phyloP scores from a whole-genome alignment of 495 filamentous ascomycete species.

The Pseudomonodictys pantanalensis region DNA sequence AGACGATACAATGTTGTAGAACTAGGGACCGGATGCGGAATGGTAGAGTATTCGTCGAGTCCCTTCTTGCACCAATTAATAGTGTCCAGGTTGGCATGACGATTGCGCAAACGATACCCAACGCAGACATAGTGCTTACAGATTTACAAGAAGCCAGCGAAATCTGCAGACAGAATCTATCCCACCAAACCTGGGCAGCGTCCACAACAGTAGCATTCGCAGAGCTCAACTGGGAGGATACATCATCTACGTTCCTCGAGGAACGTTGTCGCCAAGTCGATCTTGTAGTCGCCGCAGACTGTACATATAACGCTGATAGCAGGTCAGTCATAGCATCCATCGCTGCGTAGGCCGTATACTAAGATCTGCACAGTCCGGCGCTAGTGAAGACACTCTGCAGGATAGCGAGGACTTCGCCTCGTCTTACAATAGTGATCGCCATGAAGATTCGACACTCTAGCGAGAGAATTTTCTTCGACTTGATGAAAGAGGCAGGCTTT shows the following conservation, averaged over 20 bases:
- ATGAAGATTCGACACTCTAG: slow-evolving; percentile 83
- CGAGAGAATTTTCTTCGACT: slow-evolving; percentile 73
- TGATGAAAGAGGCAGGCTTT: slow-evolving; percentile 64
- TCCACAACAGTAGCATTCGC: slow-evolving; percentile 51
- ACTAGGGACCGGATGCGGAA: slow-evolving; percentile 30
- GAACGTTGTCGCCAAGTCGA: slow-evolving; percentile 50
- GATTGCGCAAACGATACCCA: slow-evolving; percentile 57
- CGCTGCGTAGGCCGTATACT: not conserved
- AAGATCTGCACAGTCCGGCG: slow-evolving; percentile 49
- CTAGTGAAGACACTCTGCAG: slow-evolving; percentile 67
- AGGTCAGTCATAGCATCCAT: slow-evolving; percentile 21
- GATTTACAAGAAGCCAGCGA: slow-evolving; percentile 77
- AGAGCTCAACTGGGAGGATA: slow-evolving; percentile 72
- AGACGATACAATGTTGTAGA: slow-evolving; percentile 31
- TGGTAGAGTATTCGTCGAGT: slow-evolving; percentile 17
- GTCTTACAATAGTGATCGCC: slow-evolving; percentile 64
- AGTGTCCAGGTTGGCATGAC: slow-evolving; percentile 70
- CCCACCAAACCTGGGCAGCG: slow-evolving; percentile 44
- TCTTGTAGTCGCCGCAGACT: slow-evolving; percentile 80
- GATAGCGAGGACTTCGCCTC: slow-evolving; percentile 51
- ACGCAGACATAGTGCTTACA: slow-evolving; percentile 65
- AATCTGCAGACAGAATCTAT: slow-evolving; percentile 56
- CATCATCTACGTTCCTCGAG: slow-evolving; percentile 42
- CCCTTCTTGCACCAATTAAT: not conserved
- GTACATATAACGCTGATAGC: slow-evolving; percentile 90